These are phyloP conservation scores for Pezicula radicicola DNA, from an alignment of 2,329 filamentous ascomycete genomes.

Conservation along the genomic window DNA sequence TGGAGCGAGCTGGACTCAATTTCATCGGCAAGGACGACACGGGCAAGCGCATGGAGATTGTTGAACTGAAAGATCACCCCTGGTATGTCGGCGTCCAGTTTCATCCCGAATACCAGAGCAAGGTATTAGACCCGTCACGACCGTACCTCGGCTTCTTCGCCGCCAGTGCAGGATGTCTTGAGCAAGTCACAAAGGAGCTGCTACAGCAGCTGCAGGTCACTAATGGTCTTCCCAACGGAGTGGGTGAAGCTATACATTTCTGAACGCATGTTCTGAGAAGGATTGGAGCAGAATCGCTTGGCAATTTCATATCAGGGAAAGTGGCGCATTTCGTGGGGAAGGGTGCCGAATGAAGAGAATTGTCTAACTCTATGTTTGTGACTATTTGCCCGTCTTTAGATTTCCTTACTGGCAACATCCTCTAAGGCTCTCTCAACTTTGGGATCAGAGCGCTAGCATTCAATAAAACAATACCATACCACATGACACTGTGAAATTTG, in stretches of 20 bases:
- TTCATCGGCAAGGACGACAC: conserved; percentile 80
- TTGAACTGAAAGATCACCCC: conserved; percentile 80
- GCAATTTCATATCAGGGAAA: background rate
- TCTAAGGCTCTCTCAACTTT: background rate
- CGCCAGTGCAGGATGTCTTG: conserved; percentile 46
- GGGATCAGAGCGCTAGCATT: background rate
- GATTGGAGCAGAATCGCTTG: background rate
- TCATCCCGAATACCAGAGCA: conserved; percentile 81
- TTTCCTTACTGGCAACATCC: background rate
- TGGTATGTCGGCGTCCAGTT: conserved; percentile 86
- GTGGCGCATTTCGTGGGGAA: background rate
- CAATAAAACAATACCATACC: background rate
- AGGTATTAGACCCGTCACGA: conserved; percentile 70
- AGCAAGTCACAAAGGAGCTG: conserved; percentile 18
- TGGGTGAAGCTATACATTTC: background rate
- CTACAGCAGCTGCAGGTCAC: background rate
- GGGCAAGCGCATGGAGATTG: conserved; percentile 76
- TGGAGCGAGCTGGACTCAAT: conserved; percentile 66
- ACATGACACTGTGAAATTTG: background rate
- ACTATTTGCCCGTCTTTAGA: background rate
- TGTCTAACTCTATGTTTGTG: background rate
- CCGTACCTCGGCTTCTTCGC: conserved; percentile 85
- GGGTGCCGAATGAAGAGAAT: background rate
- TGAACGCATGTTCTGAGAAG: background rate
- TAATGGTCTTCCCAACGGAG: background rate